Base-by-base conservation (phyloP, 2,329 filamentous ascomycete genomes). In the Ambrosiella xylebori region DNA sequence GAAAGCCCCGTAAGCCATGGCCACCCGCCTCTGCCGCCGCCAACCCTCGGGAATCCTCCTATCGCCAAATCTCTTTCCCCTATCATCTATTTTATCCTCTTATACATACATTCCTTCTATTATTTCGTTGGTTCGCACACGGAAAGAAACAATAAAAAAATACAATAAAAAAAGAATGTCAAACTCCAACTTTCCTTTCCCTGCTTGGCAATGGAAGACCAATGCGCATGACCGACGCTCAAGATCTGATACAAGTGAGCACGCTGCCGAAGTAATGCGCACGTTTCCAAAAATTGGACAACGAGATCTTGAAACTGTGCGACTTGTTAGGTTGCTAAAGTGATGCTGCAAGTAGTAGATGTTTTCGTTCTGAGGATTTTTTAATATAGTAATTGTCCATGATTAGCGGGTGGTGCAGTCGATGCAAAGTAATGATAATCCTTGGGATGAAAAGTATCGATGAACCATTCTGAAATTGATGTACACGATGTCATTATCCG, bases 211-310 rank as follows among this genome's bases (percentile, higher is more conserved):
- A 13, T 19, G 9, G 12, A 12, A 13, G 2, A 13, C 52, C 17
- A 41, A 54, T 44, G 52, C 52, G 52, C 52, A 54, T 54, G 17
- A 41, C n/a, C 37, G 37, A 19, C 15, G 52, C 6, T 41, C 19
- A 41, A 54, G 19, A 41, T 54, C 52, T 54, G 52, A 54, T 54
- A 54, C 52, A 41, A 40, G 17, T 41, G 15, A n/a, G 17, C 35
- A 40, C 52, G 15, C 38, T 51, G 35, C 52, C 7, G 38, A 54
- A n/a, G 19, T 38, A 54, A 54, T 54, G 52, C 52, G 37, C 19
- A 41, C 15, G 38, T 41, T 54, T 8, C 51, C 17, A 13, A 51
- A 6, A n/a, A 51, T 19, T 13, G 49, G 49, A 38, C 12, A 9
- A 15, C 8, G 13, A 7, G 12, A 54, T 44, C 17, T n/a, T 54